Evolutionary conservation across 495 filamentous ascomycete genomes (phyloP), one percentile per base, ranked within the genome.

Genomic region (Penicillium paxilli): DNA sequence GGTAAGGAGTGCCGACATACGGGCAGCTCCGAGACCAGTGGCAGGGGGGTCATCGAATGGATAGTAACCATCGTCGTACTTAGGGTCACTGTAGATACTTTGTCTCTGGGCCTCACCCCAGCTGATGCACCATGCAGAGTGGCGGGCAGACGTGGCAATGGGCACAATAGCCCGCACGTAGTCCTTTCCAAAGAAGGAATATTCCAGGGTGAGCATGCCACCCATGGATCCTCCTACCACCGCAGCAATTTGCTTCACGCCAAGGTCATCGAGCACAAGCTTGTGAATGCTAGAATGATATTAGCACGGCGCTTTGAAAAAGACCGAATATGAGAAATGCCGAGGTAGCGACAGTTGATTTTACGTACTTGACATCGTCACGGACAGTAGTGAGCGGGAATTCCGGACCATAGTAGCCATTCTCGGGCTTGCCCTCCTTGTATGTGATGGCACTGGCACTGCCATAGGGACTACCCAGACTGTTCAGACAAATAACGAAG

Each of bases 121-220:
- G 71, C 91, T 96, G 61, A 98, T 98, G 35, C 94, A 90, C 94
- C 94, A 98, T n/a, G 94, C 94, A 55, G 92, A 96, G 65, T 98
- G 94, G 10, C 90, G 84, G 46, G 90, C 90, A 5, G 93, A 97
- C 17, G 94, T 98, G 22, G 94, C 94, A 59, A 98, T 95, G 3
- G 94, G 91, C 23, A 98, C 88, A 66, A 98, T 90, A 37, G 85
- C 82, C 28, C 88, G 87, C 24, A 98, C 92, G 62, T 97, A 97
- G 59, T 96, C 89, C 66, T 89, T 89, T 52, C 94, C 94, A 64
- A 96, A 91, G 73, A 95, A 98, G 42, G 94, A 89, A 80, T 95
- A 98, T 70, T 98, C 94, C 17, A 98, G 79, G 0, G 93, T 91
- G 42, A 97, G 83, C 94, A 97, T 97, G 57, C 94, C 94, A 47